Conservation (phyloP, 495 filamentous ascomycete genomes). For the Hypoxylon trugodes region DNA sequence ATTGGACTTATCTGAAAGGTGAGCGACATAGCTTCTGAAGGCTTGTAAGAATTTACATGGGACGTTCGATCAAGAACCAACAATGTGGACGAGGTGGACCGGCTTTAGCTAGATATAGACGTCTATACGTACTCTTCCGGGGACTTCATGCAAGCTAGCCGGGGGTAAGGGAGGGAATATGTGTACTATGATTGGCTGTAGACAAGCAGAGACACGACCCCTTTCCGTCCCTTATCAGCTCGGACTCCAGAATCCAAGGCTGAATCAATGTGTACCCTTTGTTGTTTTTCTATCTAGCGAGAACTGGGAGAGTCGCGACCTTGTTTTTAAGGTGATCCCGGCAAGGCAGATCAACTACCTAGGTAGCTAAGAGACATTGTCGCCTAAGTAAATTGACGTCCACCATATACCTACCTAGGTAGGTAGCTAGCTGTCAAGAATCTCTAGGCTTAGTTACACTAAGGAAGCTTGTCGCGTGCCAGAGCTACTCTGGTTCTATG, state of each 20-base stretch:
- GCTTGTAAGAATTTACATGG: not conserved
- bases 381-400: too few relatives aligned
- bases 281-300: not conserved
- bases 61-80: slow-evolving; percentile 3
- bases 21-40: too few relatives aligned
- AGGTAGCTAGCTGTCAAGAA: too few relatives aligned
- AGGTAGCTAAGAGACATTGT: too few relatives aligned
- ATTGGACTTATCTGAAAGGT: too few relatives aligned
- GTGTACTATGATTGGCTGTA: slow-evolving; percentile 3
- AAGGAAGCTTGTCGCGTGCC: too few relatives aligned
- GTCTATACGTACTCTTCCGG: slow-evolving; percentile 3
- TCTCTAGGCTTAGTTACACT: too few relatives aligned
- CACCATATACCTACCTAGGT: too few relatives aligned
- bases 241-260: slow-evolving; percentile 18
- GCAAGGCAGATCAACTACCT: too few relatives aligned
- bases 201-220: not conserved
- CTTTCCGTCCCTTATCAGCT: slow-evolving; percentile 11
- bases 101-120: slow-evolving; percentile 2
- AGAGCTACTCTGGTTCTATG: too few relatives aligned
- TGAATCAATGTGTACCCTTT: not conserved
- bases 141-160: not conserved
- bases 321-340: not conserved
- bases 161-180: not conserved
- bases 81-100: not conserved
- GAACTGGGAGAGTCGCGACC: not conserved